Evolutionary conservation across 768 basidiomycete genomes (phyloP).

Genomic region (Macrolepiota dolichaula): DNA sequence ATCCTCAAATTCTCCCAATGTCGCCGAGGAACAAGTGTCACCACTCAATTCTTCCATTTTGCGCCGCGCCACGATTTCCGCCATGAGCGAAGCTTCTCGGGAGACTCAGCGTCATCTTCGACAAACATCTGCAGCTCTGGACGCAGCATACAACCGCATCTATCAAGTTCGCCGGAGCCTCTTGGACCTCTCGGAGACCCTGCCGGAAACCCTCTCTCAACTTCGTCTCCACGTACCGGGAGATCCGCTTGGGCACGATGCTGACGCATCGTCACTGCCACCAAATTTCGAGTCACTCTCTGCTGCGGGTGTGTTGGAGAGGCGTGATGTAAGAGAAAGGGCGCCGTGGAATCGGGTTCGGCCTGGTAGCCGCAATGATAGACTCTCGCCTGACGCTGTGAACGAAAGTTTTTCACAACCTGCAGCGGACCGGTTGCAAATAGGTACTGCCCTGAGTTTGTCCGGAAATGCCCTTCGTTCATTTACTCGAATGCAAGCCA

Average conservation of each 20-base stretch:
- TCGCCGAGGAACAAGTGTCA: conserved; percentile 8
- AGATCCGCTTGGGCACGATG: conserved; percentile 35
- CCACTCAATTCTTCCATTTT: conserved; percentile 1
- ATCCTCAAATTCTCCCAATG: conserved; percentile 17
- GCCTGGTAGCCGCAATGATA: neutral
- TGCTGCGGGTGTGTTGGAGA: neutral
- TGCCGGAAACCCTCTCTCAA: conserved; percentile 18
- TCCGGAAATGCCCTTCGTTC: neutral
- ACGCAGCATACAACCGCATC: conserved; percentile 53
- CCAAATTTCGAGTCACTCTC: neutral
- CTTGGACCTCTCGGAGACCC: conserved; percentile 37
- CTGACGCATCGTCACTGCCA: conserved; percentile 28
- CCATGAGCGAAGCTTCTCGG: conserved; percentile 13
- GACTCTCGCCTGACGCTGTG: neutral
- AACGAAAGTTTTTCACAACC: neutral
- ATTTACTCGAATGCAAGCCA: neutral
- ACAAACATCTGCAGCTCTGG: conserved; percentile 50
- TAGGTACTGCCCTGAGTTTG: neutral
- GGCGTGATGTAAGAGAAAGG: neutral
- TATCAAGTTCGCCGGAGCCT: conserved; percentile 52
- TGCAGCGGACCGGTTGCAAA: neutral
- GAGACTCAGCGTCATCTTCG: conserved; percentile 37
- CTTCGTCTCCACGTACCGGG: conserved; percentile 13
- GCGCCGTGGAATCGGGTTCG: conserved; percentile 4
- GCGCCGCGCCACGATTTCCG: conserved; percentile 10